Base-by-base conservation (phyloP, 176 grass and related monocot species). In the Paspalum vaginatum region DNA sequence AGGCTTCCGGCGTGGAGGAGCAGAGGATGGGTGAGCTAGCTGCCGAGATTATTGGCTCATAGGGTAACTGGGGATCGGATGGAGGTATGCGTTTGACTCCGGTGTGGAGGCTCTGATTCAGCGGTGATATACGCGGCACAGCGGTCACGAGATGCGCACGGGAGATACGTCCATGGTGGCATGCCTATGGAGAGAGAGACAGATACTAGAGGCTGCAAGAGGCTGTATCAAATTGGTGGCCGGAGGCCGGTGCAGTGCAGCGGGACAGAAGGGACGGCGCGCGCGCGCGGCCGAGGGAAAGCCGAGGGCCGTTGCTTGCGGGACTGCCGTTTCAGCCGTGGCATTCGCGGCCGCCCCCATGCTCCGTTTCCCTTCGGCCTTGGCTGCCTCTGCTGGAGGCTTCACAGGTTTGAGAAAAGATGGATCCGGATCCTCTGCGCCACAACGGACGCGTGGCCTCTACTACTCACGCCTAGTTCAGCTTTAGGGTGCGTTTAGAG, bases 261-360 rank as follows among this genome's bases (percentile, higher is more conserved):
- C 66, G 70, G 43, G 62, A 81, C 72, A 74, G 44, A 65, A 65
- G 38, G 22, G 65, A 20, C 11, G 40, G 32, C 1, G 32, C 2
- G 32, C 1, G 32, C 2, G 2, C 32, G 32, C 32, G 32, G 32
- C 2, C 32, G 32, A 32, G 32, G 3, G 32, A 32, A 32, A 32
- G 32, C 32, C 32, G 32, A 32, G 32, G 32, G 32, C 40, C 72
- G 82, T 89, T 85, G 82, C 87, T 89, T 81, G 82, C 64, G 87
- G 77, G 70, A 57, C 55, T 85, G 82, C 63, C 63, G 70, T 64
- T 85, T 32, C 77, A 42, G 65, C 64, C 53, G 71, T 85, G 77
- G 80, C 74, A 59, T 2, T 65, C 37, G 53, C n/a, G n/a, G n/a
- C n/a, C n/a, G 52, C 2, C 70, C 52, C 55, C 16, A 5, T 58